Evolutionary conservation across 2,329 filamentous ascomycete genomes (phyloP).

Genomic region (Acarospora socialis): DNA sequence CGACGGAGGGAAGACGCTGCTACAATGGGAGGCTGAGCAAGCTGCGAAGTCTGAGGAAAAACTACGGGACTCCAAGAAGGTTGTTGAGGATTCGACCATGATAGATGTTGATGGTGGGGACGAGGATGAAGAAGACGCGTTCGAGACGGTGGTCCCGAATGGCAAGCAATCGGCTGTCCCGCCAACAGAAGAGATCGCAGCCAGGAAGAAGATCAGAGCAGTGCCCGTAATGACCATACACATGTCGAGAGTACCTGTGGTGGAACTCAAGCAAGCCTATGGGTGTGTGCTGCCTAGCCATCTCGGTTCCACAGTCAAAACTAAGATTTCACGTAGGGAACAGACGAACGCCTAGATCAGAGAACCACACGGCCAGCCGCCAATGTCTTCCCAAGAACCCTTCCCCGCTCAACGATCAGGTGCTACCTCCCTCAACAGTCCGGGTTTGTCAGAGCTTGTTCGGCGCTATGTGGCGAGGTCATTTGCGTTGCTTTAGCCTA

Average conservation of each 20-base stretch:
- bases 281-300: conserved; percentile 24
- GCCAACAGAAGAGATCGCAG: conserved; percentile 1
- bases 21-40: conserved; percentile 7
- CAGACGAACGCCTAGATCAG: conserved; percentile 22
- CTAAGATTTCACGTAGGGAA: conserved; percentile 16
- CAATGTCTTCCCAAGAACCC: too few relatives aligned
- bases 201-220: conserved; percentile 11
- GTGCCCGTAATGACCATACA: conserved; percentile 17
- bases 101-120: conserved; percentile 7
- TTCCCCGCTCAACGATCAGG: background rate
- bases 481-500: background rate
- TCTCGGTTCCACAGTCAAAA: background rate
- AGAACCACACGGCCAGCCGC: too few relatives aligned
- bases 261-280: conserved; percentile 36
- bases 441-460: too few relatives aligned
- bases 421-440: background rate
- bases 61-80: too few relatives aligned
- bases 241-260: conserved; percentile 39
- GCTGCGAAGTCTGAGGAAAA: background rate
- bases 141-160: conserved; percentile 12
- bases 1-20: conserved; percentile 2
- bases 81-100: conserved; percentile 9
- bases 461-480: too few relatives aligned
- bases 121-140: conserved; percentile 14
- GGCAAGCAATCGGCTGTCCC: background rate